Evolutionary conservation across 768 basidiomycete genomes (phyloP), one percentile per base, ranked within the genome.

Genomic region (Boletales sp.): DNA sequence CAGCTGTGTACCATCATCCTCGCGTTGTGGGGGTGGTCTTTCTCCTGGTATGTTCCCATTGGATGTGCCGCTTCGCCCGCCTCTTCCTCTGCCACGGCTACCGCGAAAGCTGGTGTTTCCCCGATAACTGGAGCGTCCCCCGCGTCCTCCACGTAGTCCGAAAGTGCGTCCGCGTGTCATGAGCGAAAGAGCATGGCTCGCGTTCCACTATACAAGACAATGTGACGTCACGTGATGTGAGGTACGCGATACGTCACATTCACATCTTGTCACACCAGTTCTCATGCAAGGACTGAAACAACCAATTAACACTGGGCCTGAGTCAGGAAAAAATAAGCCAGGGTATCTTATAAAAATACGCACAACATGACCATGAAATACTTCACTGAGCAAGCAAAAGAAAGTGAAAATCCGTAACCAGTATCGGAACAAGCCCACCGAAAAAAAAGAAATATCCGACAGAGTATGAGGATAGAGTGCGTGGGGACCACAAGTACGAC

Each of bases 1-100:
- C 6, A 87, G 78, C 45, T 86, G 84, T 1, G 90, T 91, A 13
- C 92, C 94, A 59, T 97, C 94, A 53, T 95, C 93, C 65, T 91
- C 91, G 55, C 90, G 79, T 63, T 79, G 77, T 6, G 82, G 82
- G 17, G 73, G 78, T 18, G 70, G 69, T 18, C 76, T 69, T 32
- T 82, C 81, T 43, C 71, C 75, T 25, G 64, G 69, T 41, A 67
- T 67, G 41, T 46, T 54, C 31, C 53, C 53, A 44, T 70, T 60
- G 28, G 68, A 59, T 31, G 64, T 57, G 18, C 70, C 67, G 14
- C 71, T 61, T 5, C 65, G 56, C 21, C 68, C 55, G 36, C 54
- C 71, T 49, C 78, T 68, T 30, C 80, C 79, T 53, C 79, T 65
- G 31, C 73, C 70, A 31, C 77, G 77, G 32, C 83, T 72, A 14